A percentile compares a stretch with the other conserved stretches of the same genome.
Evolutionary conservation across 1,139 yeast genomes (phyloP).

Genomic region (Waltiozyma sp.): DNA sequence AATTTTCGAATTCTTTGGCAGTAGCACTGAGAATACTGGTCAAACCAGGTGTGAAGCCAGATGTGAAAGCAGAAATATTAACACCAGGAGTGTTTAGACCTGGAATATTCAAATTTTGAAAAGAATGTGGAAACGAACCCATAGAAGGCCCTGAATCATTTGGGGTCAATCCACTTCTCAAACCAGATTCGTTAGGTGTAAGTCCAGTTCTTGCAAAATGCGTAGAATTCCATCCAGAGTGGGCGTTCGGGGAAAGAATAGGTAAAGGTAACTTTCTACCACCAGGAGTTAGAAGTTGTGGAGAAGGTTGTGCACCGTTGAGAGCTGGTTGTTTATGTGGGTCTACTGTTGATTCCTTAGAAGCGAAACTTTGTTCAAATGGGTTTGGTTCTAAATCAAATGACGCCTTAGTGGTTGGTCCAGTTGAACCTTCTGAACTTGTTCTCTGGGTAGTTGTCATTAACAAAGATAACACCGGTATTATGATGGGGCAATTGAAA

Average conservation of each 20-base stretch:
- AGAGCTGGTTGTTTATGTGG: slow-evolving; percentile 1
- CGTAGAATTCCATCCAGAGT: slow-evolving; percentile 16
- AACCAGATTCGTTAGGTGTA: slow-evolving; percentile 58
- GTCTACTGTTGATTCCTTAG: slow-evolving; percentile 10
- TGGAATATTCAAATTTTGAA: slow-evolving; percentile 24
- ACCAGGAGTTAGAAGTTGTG: slow-evolving; percentile 50
- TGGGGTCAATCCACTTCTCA: slow-evolving; percentile 58
- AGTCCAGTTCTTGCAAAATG: slow-evolving; percentile 39
- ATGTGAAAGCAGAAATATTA: slow-evolving; percentile 9
- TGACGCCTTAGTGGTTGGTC: slow-evolving; percentile 14
- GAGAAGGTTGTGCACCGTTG: slow-evolving; percentile 25
- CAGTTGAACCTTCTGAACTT: neutral
- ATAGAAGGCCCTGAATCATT: slow-evolving; percentile 20
- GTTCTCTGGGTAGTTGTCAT: neutral
- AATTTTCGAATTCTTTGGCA: slow-evolving; percentile 12
- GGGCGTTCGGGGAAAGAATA: slow-evolving; percentile 23
- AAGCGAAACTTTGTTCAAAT: slow-evolving; percentile 86
- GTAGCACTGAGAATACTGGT: slow-evolving; percentile 30
- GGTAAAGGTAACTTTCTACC: slow-evolving; percentile 47
- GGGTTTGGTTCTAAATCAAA: slow-evolving; percentile 91
- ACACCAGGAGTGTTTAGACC: slow-evolving; percentile 35
- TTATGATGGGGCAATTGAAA: no score
- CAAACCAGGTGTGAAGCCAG: slow-evolving; percentile 30
- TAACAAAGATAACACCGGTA: no score
- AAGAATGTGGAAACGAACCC: slow-evolving; percentile 11